A percentile compares a stretch with the other conserved stretches of the same genome.
Conservation (phyloP, 1,139 yeast species). For the Debaryomycetaceae sp. region DNA sequence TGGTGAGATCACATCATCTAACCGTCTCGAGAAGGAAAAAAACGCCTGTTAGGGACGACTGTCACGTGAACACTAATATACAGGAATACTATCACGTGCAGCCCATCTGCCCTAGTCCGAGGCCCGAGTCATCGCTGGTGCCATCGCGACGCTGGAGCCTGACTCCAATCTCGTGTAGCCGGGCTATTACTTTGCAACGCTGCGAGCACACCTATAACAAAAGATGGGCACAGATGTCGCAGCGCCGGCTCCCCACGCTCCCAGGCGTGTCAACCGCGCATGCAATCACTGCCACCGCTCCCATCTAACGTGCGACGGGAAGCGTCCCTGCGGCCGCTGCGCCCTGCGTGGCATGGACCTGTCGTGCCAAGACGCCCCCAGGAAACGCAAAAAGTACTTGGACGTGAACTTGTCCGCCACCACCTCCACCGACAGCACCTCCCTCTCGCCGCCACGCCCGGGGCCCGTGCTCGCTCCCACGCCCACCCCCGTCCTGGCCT, state of each 20-base stretch:
- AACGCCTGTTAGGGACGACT: background rate
- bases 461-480: conserved; percentile 1
- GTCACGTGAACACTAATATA: too few species aligned
- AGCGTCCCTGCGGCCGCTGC: conserved; percentile 79
- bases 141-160: too few species aligned
- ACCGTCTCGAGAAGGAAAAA: background rate
- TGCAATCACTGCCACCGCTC: conserved; percentile 81
- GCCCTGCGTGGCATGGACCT: conserved; percentile 52
- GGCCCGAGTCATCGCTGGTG: too few species aligned
- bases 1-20: background rate
- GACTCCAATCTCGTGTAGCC: too few species aligned
- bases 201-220: too few species aligned
- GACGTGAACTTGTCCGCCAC: conserved; percentile 9
- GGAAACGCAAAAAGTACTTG: conserved; percentile 76
- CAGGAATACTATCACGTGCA: too few species aligned
- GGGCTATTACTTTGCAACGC: too few species aligned
- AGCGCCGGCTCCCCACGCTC: background rate
- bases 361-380: conserved; percentile 83
- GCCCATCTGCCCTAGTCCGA: too few species aligned
- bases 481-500: background rate
- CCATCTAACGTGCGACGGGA: conserved; percentile 77
- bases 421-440: background rate
- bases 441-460: background rate
- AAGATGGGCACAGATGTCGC: too few species aligned
- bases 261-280: conserved; percentile 62